Base-by-base conservation (phyloP, 768 basidiomycete genomes). In the Pholiota microspora region DNA sequence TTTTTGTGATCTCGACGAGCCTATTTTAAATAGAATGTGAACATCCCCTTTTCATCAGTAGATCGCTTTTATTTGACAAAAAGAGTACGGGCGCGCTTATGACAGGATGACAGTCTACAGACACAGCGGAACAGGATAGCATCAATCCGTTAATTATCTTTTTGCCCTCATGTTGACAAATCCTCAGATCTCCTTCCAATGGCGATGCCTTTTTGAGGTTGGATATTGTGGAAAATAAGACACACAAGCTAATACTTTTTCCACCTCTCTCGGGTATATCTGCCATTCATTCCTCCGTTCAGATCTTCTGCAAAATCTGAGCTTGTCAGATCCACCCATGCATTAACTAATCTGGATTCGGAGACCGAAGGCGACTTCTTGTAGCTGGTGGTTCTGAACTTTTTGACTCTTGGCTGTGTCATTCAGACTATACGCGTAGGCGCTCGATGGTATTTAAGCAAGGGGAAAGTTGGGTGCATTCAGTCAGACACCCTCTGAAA, bases 391-490 rank as follows among this genome's bases (percentile, higher is more conserved):
- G 50, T 54, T 47, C 55, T n/a, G n/a, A n/a, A n/a, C n/a, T n/a
- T n/a, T n/a, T n/a, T n/a, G 59, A 60, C 59, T 53, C 50, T 59
- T 57, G 53, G 58, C 58, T 61, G 58, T 61, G 62, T 55, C 25
- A 51, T 51, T 45, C 58, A 51, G 35, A 42, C 40, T 16, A 21
- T 42, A 42, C 15, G 38, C 49, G 44, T 55, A 45, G 28, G 46
- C 34, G 21, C 40, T 50, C 54, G 47, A 53, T 34, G 27, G 45
- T 44, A 53, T 56, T 59, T 62, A 59, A 62, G 56, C 55, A 51
- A 35, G 53, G 53, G 51, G 49, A 38, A 34, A 42, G 18, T 31
- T 13, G 29, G 23, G 24, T 16, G 38, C 51, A 40, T 16, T 27
- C 28, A 44, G 6, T 18, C 28, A 44, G 27, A 42, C 5, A 42